phyloP scores from a whole-genome alignment of 73 alveolate genomes.

The Paramecium primaurelia region DNA sequence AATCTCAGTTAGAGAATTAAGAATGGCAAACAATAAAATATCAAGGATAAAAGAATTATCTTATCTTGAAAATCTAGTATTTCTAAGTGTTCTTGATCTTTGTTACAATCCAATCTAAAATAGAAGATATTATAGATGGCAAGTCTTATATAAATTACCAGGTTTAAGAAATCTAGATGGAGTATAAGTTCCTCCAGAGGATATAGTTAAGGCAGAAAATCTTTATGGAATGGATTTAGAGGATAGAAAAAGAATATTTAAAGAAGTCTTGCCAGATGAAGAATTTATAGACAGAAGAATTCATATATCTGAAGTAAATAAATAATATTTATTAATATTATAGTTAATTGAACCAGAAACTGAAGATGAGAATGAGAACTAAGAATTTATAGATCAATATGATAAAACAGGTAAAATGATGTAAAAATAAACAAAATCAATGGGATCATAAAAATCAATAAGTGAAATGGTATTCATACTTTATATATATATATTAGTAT shows the following conservation, averaged over 20 bases:
- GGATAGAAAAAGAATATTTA: conserved; percentile 84
- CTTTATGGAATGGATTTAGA: conserved; percentile 90
- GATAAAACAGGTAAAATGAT: conserved; percentile 51
- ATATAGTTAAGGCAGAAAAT: conserved; percentile 92
- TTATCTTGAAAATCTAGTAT: conserved; percentile 78
- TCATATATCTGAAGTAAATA: conserved; percentile 65
- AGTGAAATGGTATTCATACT: not conserved
- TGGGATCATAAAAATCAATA: conserved; percentile 46
- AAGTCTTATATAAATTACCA: conserved; percentile 83
- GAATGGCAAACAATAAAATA: conserved; percentile 72
- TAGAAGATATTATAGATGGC: conserved; percentile 78
- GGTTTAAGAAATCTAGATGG: conserved; percentile 91
- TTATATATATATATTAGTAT: not conserved
- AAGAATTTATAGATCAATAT: conserved; percentile 62
- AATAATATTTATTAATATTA: not conserved
- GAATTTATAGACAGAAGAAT: conserved; percentile 93
- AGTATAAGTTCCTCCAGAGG: conserved; percentile 82
- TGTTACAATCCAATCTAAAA: conserved; percentile 86
- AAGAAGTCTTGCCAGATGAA: conserved; percentile 84
- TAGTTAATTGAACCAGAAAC: conserved; percentile 89
- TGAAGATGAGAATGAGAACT: conserved; percentile 85
- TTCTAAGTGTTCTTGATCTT: conserved; percentile 85
- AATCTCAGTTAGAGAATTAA: conserved; percentile 72
- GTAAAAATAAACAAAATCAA: conserved; percentile 20
- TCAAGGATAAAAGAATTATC: conserved; percentile 73